Evolutionary conservation across 1,139 yeast species (phyloP), one percentile per base, ranked within the genome.

Genomic region (Arxiozyma telluris): DNA sequence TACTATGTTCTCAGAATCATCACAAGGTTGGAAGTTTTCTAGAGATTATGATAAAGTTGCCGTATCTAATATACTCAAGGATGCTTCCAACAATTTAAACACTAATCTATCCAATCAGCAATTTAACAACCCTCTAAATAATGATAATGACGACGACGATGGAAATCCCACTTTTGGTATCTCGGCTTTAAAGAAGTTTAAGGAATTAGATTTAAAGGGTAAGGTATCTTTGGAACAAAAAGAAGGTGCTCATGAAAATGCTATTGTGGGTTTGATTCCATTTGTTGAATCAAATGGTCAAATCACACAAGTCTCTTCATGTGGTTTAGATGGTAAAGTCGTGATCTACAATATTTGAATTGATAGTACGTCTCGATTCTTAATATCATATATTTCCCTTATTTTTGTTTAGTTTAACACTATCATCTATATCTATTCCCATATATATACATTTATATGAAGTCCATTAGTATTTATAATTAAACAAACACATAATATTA

Each of bases 121-220:
- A 49, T 27, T 30, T 27, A 66, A 57, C 59, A 73, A 52, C 60
- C 59, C 52, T 71, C 73, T 59, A 61, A 27, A 27, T 59, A 74
- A 71, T 54, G 79, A 76, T 58, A 76, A 71, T 53, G 75, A 71
- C 12, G 82, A 76, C 21, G 83, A 78, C 23, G 82, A 78, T 43
- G 81, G 76, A 55, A 93, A 84, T 66, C 76, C 81, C 53, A 76
- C 83, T 30, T 68, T 67, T 55, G 83, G 86, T 56, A 86, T 84
- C 61, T 85, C 90, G 58, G 98, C 98, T 17, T 79, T 93, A 69
- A 87, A 87, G 73, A 89, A 93, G 93, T 94, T 94, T 75, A 85
- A 90, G 71, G 96, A 93, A 71, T 77, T 93, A 78, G 99, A 93
- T 72, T 79, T 93, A 71, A 91, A 90, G 77, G 98, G 98, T 54